These are phyloP conservation scores for Globisporangium rhizosaccharum DNA, from an alignment of 352 stramenopile species.

Conservation along the genomic window DNA sequence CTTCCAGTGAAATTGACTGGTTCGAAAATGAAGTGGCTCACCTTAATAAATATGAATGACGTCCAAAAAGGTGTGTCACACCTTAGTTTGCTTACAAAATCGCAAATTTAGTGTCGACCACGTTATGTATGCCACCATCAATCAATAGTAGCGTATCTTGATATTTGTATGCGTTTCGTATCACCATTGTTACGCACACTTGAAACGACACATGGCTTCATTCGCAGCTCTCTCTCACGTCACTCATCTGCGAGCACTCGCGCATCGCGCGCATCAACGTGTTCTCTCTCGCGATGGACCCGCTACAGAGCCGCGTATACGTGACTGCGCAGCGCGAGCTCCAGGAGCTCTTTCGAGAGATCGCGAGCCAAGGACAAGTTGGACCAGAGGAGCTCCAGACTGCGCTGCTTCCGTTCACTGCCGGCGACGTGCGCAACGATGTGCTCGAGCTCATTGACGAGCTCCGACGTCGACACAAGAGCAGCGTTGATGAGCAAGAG, in stretches of 20 bases:
- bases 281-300: constrained; percentile 33
- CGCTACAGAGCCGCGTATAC: constrained; percentile 34
- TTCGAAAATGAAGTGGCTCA: not conserved
- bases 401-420: constrained; percentile 48
- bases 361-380: constrained; percentile 44
- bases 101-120: not conserved
- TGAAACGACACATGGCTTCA: constrained; percentile 13
- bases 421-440: constrained; percentile 47
- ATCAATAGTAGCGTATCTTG: no score
- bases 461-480: constrained; percentile 24
- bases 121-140: no score
- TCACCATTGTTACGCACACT: no score
- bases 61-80: no score
- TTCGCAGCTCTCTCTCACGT: no score
- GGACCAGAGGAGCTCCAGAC: constrained; percentile 35
- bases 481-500: constrained; percentile 47
- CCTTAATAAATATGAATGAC: no score
- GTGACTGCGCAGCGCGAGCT: constrained; percentile 45
- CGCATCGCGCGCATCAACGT: constrained; percentile 2
- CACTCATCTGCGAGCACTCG: no score
- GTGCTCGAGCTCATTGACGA: constrained; percentile 50
- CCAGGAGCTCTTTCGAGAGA: constrained; percentile 51
- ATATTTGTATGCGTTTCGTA: no score
- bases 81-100: not conserved
- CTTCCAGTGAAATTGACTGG: not conserved